Evolutionary conservation across 1,139 yeast genomes (phyloP), one percentile per base, ranked within the genome.

Genomic region (Blastobotrys serpentis): DNA sequence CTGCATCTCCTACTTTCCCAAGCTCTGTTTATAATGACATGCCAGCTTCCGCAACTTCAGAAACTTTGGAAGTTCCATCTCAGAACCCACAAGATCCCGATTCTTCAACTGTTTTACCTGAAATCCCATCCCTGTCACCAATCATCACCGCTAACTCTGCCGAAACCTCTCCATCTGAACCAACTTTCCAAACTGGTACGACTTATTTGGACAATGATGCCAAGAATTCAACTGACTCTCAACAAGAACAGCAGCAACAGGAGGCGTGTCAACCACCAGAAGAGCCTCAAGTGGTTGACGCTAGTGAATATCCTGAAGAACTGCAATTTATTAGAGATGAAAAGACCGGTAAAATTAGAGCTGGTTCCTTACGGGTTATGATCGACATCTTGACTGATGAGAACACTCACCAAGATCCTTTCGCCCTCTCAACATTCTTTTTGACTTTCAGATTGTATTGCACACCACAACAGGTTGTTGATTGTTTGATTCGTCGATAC

Each of bases 361-460:
- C 95, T 3, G 90, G 90, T 1, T 83, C 96, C 0, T 79, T 88
- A 58, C 81, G 82, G 57, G 90, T 90, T 0, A 71, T 88, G 50
- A 80, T 89, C 2, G 78, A 75, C 58, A 72, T 86, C 19, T 68
- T 88, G 47, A 87, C 95, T 0, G 84, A 86, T 63, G 95, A 86
- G 62, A 52, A 69, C 6, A 67, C 68, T 22, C 73, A 81, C 2
- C 85, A 89, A 2, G 88, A 83, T 54, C 81, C 81, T 49, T 80
- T 83, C 58, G 81, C 85, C 55, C 75, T 81, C 3, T 79, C 94
- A 0, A 81, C 95, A 33, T 88, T 90, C 63, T 82, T 89, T 69
- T 73, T 88, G 47, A 84, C 92, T 40, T 90, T 86, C 69, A 75
- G 94, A 58, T 77, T 81, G 48, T 90, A 86, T 67, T 78, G 92